Conservation (phyloP, 2,329 filamentous ascomycete species). For the Paracorniculantispora psalliotae region DNA sequence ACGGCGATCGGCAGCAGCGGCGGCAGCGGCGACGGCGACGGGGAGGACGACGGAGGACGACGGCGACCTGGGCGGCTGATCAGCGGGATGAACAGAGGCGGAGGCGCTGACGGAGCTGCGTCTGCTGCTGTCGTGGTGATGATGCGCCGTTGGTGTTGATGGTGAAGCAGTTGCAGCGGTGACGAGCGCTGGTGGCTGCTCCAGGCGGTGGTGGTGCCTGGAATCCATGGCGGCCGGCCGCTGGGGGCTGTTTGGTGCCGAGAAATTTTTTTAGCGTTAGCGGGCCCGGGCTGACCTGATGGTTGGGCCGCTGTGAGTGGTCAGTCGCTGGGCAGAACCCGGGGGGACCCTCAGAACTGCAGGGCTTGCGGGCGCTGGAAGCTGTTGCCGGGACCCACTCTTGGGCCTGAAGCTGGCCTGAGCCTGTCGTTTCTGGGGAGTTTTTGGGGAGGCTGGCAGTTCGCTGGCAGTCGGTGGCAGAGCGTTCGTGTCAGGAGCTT, state of each 20-base stretch:
- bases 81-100: background rate
- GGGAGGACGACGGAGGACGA: background rate
- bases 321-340: background rate
- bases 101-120: slow-evolving; percentile 10
- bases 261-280: slow-evolving; percentile 7
- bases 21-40: background rate
- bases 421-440: background rate
- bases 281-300: background rate
- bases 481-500: too few species aligned
- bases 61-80: background rate
- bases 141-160: slow-evolving; percentile 5
- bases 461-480: too few species aligned
- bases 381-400: slow-evolving; percentile 1
- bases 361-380: slow-evolving; percentile 3
- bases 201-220: slow-evolving; percentile 5
- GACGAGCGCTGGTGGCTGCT: background rate
- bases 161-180: slow-evolving; percentile 1
- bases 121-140: background rate
- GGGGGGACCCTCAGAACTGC: background rate
- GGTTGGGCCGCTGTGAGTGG: background rate
- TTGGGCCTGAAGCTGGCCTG: background rate
- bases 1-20: background rate
- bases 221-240: slow-evolving; percentile 1
- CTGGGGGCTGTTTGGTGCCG: background rate
- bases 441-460: too few species aligned